Base-by-base conservation (phyloP, 2,329 filamentous ascomycete species). In the Davidsoniella australis region DNA sequence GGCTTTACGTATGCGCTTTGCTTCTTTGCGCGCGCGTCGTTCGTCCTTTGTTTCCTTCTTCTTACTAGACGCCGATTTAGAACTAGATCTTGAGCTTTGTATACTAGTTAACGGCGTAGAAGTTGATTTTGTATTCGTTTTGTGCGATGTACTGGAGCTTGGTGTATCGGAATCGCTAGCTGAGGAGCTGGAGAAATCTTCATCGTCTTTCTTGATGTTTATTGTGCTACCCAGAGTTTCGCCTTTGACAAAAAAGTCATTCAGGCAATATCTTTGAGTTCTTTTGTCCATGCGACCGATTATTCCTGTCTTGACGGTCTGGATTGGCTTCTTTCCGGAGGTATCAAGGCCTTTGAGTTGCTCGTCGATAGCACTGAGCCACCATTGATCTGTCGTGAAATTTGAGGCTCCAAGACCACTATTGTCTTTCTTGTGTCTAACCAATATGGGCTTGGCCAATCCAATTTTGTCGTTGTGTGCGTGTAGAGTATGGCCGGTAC, bases 321-420 rank as follows among this genome's bases (percentile, higher is more conserved):
- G 66, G 56, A 73, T 64, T 50, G 77, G 67, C 56, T 68, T 66
- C 48, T 76, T 71, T 56, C 74, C 64, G 20, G 71, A 70, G 1
- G 74, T 78, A 60, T 84, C 82, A 48, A 94, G 72, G 3, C 81
- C 83, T 63, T 91, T 83, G 55, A 95, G 68, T 50, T 88, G 87
- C 61, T 87, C 80, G 64, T 96, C 89, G 57, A 94, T 95, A 9
- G 91, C 91, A 52, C 85, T 82, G 64, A 94, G 72, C 91, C 91
- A 98, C 91, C 91, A 98, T 62, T 94, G 87, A 61, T 95, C 89
- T 57, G 71, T 75, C 18, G 73, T 75, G 54, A 78, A 73, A 51
- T 72, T 69, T 62, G 85, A 86, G 61, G 84, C 79, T 49, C 89
- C 89, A 4, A 96, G 69, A 20, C 89, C 89, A 48, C 84, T 71